Evolutionary conservation across 768 basidiomycete species (phyloP), one percentile per base, ranked within the genome.

Genomic region (Royoungia palumana): DNA sequence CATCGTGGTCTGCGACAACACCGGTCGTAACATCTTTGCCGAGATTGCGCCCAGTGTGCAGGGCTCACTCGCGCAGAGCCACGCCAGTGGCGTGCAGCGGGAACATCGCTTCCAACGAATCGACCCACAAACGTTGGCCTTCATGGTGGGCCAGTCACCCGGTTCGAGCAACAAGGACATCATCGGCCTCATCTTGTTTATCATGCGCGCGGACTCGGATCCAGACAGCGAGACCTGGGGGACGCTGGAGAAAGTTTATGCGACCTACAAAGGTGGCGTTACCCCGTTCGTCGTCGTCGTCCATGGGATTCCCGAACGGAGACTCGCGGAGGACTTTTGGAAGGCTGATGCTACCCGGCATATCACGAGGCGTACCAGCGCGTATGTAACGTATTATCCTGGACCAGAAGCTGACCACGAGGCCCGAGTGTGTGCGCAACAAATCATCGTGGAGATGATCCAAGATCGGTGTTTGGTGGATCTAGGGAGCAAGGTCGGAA

Each of bases 251-350:
- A 47, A 20, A 16, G 56, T 66, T 46, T 47, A 50, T 30, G 42
- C 36, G 10, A 6, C 28, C 30, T 56, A 54, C 39, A 51, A 50
- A 21, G 56, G 59, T 1, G 8, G 37, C 9, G 50, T 59, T 44
- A 49, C 54, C 11, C 59, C 59, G 0, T 39, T 58, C 21, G 34
- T 64, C 30, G 47, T 66, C 2, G 47, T 61, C 19, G 39, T 64
- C 9, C 35, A 41, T 3, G 49, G 47, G 2, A 38, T 51, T 25
- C 16, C 46, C 21, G 44, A 51, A 36, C 39, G 36, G 41, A 41
- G 21, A 35, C 30, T 44, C 10, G 60, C 54, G 8, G 49, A 56
- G 13, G 47, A 49, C 16, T 32, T 46, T 39, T 53, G 57, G 50
- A 52, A 38, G 30, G 43, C 30, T 6, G 50, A 38, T 20, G 50